Evolutionary conservation across 768 basidiomycete species (phyloP), one percentile per base, ranked within the genome.

Genomic region (Chalciporus sphaerocephalus): DNA sequence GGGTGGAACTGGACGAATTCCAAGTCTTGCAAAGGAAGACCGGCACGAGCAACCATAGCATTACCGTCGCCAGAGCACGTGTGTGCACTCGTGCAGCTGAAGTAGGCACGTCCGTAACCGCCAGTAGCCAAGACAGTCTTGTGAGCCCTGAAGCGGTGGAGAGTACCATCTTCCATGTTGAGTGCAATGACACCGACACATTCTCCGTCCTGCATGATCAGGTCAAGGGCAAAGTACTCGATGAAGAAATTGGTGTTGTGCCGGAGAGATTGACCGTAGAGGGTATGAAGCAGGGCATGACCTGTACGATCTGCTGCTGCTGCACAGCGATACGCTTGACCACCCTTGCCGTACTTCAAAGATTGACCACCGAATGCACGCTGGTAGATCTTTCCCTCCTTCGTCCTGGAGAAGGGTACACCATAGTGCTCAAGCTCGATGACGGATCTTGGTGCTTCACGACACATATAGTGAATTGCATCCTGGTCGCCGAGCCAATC

Each of bases 1-100:
- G 96, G 96, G 68, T 98, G 96, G 90, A 99, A 99, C 67, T 99
- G 96, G n/a, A 98, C 94, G 65, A 99, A 99, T 69, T 99, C 96
- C 50, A 87, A 68, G 71, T 99, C 96, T 72, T 98, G 96, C 35
- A 98, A 75, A 43, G 96, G 96, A 42, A 99, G 75, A 24, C 96
- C 96, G 21, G 96, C 96, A 60, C 96, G 83, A 40, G 84, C 84
- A 54, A 98, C 92, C 96, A 99, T 99, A 24, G 91, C 96, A 60
- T 97, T 97, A 48, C 96, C 96, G 55, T 99, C 96, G 63, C 96
- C 96, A 43, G 95, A 89, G 72, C 96, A 99, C 15, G 96, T 99
- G 68, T 99, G 96, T 36, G 96, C 96, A 62, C 90, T 92, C 28
- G 96, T 98, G 74, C 96, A 96, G 63, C 88, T 92, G 74, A 98